phyloP scores from a whole-genome alignment of 352 stramenopile species.

The Globisporangium recalcitrans region DNA sequence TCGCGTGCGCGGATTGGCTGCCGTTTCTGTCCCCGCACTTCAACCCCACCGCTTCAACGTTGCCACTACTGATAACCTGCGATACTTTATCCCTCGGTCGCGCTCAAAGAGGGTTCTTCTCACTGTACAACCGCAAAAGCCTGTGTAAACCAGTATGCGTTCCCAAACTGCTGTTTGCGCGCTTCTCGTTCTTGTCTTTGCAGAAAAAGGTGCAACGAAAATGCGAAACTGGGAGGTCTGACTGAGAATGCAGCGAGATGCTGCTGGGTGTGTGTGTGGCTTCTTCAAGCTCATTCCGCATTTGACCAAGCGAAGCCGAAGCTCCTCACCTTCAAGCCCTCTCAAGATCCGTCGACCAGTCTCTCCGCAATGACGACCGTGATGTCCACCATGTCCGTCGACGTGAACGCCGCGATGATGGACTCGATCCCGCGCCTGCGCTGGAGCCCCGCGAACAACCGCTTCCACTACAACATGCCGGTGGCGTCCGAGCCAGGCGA shows the following conservation, averaged over 20 bases:
- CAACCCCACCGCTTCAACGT: conserved; percentile 8
- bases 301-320: conserved; percentile 11
- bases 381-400: conserved; percentile 30
- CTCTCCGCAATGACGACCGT: conserved; percentile 35
- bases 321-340: conserved; percentile 2
- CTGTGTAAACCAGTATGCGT: not conserved
- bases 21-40: not conserved
- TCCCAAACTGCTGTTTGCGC: not conserved
- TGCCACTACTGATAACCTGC: not conserved
- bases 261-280: too few species aligned
- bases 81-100: not conserved
- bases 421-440: conserved; percentile 66
- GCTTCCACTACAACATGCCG: conserved; percentile 73
- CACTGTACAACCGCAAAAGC: not conserved
- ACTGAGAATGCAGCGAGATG: not conserved
- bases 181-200: conserved; percentile 10
- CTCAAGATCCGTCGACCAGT: conserved; percentile 4
- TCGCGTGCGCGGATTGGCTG: conserved; percentile 8
- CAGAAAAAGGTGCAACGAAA: not conserved
- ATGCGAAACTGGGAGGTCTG: too few species aligned
- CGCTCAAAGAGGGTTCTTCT: too few species aligned
- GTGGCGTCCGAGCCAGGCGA: conserved; percentile 52
- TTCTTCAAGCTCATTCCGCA: conserved; percentile 3
- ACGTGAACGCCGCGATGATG: conserved; percentile 31
- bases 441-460: conserved; percentile 66